Base-by-base conservation (phyloP, 2,329 filamentous ascomycete genomes). In the Beauveria medogensis region DNA sequence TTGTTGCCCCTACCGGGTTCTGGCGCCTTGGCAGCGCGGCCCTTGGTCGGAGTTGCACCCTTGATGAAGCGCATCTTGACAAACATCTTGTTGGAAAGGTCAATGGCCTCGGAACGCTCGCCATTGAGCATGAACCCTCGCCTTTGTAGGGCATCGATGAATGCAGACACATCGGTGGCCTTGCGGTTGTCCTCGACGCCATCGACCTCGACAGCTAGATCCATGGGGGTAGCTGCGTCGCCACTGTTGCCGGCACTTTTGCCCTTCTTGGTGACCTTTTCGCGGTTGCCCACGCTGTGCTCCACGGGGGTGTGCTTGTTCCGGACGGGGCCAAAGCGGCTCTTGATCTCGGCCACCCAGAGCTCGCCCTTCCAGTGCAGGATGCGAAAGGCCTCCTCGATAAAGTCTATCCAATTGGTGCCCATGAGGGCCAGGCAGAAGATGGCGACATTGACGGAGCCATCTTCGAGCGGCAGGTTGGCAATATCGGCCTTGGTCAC, bases 381-480 rank as follows among this genome's bases (percentile, higher is more conserved):
- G 56, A 97, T 82, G 59, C 94, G 87, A 78, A 91, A 96, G 16
- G 93, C 93, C 77, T 99, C 94, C 75, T 97, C 94, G 69, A 99
- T 84, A 72, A 99, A 97, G 68, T 91, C 87, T 58, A 96, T 83
- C 93, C 94, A 99, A 77, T 99, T 99, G 60, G 94, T 99, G 70
- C 94, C 94, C 94, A 99, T 99, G 62, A 99, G 84, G 55, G 93
- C 94, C 37, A 99, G 82, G 74, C 94, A 99, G 79, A 97, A 97
- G 67, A 99, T 87, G 54, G 90, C 90, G 5, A 99, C 82, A 73
- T 99, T 92, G 63, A 92, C 86, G 64, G 83, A 86, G 50, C 85
- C 87, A 66, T 92, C 86, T 5, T 79, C 78, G 0, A 96, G 77
- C 0, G 93, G 93, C 2, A 99, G 78, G 63, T 88, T 83, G 34